Base-by-base conservation (phyloP, 257 asterid genomes). In the Nicotiana sylvestris region DNA sequence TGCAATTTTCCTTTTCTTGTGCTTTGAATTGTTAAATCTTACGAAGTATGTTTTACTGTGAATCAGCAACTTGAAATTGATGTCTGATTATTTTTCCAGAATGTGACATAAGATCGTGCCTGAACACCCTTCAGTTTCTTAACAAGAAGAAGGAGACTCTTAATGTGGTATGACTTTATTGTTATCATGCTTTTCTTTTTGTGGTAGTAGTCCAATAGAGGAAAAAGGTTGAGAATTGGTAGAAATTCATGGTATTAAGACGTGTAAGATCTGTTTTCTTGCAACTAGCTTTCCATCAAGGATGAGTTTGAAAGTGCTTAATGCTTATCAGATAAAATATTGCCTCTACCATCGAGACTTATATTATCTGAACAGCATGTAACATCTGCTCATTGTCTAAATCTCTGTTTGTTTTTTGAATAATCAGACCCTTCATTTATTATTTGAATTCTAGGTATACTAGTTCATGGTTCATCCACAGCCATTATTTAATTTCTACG, bases 101-200 rank as follows among this genome's bases (percentile, higher is more conserved):
- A 83, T 91, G 98, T 85, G 99, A 96, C 86, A 89, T 96, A 88
- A 90, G 99, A 37, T 92, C 98, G 9, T 93, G 99, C 91, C 87
- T 96, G 90, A 96, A 96, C 93, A 94, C 98, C 39, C 93, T 96
- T 89, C 99, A 96, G 87, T 96, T 93, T 89, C 97, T 96, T 83
- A 86, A 93, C 94, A 94, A 91, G 90, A 94, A 90, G 89, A 90
- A 91, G 86, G 97, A 94, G 85, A 69, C 81, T 81, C 97, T 96
- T 77, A 93, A 96, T 69, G 83, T 88, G 97, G 99, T 96, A 93
- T 68, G 88, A 3, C 65, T 84, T 85, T 55, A 18, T 66, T 65
- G 79, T 76, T 82, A 46, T 78, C 56, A n/a, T 46, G 39, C 82
- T 43, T 77, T 32, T 62, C 25, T 55, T 84, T 27, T 80, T 53